Evolutionary conservation across 176 grass and related monocot species (phyloP).

Genomic region (Hordeum marinum): DNA sequence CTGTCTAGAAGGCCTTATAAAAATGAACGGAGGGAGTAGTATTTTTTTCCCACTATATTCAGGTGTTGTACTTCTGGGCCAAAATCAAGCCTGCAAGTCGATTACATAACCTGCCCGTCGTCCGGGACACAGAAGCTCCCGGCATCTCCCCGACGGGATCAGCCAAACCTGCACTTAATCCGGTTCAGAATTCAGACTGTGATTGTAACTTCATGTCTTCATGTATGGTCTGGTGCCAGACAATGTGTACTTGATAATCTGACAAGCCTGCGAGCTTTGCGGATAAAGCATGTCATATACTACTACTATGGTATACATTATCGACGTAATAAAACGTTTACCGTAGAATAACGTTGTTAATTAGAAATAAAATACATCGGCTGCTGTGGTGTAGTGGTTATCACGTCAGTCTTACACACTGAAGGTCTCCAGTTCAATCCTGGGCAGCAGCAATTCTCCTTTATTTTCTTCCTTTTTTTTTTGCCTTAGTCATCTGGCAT

Average conservation of each 20-base stretch:
- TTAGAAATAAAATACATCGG: rapidly evolving
- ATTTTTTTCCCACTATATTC: no score
- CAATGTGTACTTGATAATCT: no score
- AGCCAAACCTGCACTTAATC: background rate
- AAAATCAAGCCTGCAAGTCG: background rate
- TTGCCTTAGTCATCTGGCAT: background rate
- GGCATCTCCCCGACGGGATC: conserved; percentile 38
- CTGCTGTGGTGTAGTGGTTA: conserved; percentile 98
- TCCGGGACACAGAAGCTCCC: background rate
- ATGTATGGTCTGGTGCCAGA: no score
- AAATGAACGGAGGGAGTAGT: no score
- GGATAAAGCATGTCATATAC: no score
- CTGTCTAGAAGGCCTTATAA: no score
- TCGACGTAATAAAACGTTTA: no score
- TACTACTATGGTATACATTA: no score
- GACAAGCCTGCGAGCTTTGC: no score
- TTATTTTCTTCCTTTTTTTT: background rate
- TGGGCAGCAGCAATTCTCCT: conserved; percentile 35
- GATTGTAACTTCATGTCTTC: background rate
- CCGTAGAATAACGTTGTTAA: no score
- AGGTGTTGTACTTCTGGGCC: no score
- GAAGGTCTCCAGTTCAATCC: conserved; percentile 93
- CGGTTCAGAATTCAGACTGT: background rate
- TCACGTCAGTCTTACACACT: conserved; percentile 99
- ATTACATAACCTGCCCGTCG: no score